Evolutionary conservation across 2,329 filamentous ascomycete species (phyloP).

Genomic region (Xylariaceae sp.): DNA sequence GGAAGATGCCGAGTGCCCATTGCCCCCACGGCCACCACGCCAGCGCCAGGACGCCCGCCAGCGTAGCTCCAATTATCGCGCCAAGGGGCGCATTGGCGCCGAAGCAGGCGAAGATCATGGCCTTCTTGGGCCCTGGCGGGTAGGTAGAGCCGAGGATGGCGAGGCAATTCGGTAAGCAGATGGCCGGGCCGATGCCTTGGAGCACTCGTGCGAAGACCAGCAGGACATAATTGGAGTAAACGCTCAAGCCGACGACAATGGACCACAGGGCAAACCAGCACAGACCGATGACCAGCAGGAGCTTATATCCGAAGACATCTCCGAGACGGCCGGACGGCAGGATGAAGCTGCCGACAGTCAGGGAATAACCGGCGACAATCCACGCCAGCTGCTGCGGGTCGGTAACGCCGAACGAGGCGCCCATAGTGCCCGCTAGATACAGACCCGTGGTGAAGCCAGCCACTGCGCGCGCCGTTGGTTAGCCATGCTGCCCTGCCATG

Average conservation of each 20-base stretch:
- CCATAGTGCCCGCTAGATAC: constrained; percentile 39
- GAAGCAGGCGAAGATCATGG: constrained; percentile 31
- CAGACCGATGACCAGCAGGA: constrained; percentile 44
- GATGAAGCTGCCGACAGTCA: constrained; percentile 49
- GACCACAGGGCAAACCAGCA: constrained; percentile 46
- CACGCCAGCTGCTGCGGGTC: constrained; percentile 41
- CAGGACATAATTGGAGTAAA: constrained; percentile 36
- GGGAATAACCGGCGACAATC: constrained; percentile 44
- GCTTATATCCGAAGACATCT: constrained; percentile 47
- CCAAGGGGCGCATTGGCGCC: constrained; percentile 30
- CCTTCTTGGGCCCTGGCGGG: constrained; percentile 37
- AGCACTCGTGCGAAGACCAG: constrained; percentile 42
- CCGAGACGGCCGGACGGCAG: constrained; percentile 46
- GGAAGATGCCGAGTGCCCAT: constrained; percentile 25
- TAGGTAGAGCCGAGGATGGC: constrained; percentile 46
- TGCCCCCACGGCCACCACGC: constrained; percentile 32
- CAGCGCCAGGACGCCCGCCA: constrained; percentile 24
- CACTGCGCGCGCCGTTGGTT: constrained; percentile 9
- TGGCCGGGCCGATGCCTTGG: constrained; percentile 47
- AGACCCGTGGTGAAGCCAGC: constrained; percentile 16
- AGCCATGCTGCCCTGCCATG: neutral
- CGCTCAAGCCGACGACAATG: constrained; percentile 40
- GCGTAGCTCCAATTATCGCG: constrained; percentile 21
- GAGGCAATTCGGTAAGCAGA: constrained; percentile 50
- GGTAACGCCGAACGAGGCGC: constrained; percentile 37